Percentiles rank a stretch among this genome's conserved stretches.
phyloP scores from a whole-genome alignment of 306 rosid species.

The Vigna radiata region DNA sequence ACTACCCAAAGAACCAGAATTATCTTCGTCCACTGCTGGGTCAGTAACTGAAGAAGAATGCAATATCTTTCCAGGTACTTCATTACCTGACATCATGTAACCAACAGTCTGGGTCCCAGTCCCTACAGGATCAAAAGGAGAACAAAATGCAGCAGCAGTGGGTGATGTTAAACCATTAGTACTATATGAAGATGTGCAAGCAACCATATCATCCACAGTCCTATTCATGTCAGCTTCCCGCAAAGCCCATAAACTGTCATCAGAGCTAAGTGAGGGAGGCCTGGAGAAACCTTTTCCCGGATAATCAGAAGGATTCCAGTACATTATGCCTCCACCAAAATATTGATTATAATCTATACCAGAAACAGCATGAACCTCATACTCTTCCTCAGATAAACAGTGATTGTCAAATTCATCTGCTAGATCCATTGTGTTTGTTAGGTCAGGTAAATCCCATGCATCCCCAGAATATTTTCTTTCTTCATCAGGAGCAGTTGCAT shows the following conservation, averaged over 20 bases:
- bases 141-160: slow-evolving; percentile 82
- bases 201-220: slow-evolving; percentile 98
- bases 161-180: slow-evolving; percentile 93
- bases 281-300: slow-evolving; percentile 88
- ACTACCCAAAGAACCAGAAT: slow-evolving; percentile 66
- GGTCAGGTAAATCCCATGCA: slow-evolving; percentile 69
- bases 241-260: slow-evolving; percentile 97
- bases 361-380: slow-evolving; percentile 88
- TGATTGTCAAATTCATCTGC: slow-evolving; percentile 85
- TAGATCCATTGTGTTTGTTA: slow-evolving; percentile 64
- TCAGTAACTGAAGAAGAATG: slow-evolving; percentile 79
- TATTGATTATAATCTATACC: slow-evolving; percentile 88
- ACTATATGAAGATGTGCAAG: slow-evolving; percentile 88
- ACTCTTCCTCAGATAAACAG: slow-evolving; percentile 92
- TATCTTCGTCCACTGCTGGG: slow-evolving; percentile 65
- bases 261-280: slow-evolving; percentile 96
- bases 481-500: slow-evolving; percentile 57
- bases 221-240: slow-evolving; percentile 95
- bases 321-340: slow-evolving; percentile 98
- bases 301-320: slow-evolving; percentile 92
- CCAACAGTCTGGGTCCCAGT: slow-evolving; percentile 79
- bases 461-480: slow-evolving; percentile 79
- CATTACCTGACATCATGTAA: slow-evolving; percentile 79
- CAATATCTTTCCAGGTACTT: slow-evolving; percentile 74
- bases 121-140: slow-evolving; percentile 86